Percentiles rank a stretch among this genome's conserved stretches.
Evolutionary conservation across 345 rosid genomes (phyloP).

Genomic region (Pelargonium nanum): DNA sequence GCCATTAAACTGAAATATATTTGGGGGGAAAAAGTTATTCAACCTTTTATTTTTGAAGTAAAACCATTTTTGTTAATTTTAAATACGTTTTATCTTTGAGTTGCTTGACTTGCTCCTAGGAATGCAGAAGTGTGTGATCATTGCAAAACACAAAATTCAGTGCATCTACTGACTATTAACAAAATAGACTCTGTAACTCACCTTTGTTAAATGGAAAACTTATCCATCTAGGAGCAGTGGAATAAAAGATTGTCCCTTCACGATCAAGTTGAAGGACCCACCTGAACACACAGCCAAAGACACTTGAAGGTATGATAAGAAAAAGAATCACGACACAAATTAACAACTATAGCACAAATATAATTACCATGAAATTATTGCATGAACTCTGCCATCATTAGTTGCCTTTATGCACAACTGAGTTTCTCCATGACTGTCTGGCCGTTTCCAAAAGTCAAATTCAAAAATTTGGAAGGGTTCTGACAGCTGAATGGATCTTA

Average conservation of each 20-base stretch:
- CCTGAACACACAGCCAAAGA: constrained; percentile 29
- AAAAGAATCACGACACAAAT: neutral
- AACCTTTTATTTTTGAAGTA: too few species aligned
- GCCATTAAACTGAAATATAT: neutral
- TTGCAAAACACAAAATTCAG: neutral
- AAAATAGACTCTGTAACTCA: constrained; percentile 16
- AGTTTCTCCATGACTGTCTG: constrained; percentile 53
- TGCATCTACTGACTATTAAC: neutral
- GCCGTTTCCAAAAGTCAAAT: constrained; percentile 91
- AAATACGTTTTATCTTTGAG: too few species aligned
- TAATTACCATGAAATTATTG: constrained; percentile 70
- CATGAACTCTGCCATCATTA: constrained; percentile 58
- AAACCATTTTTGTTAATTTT: too few species aligned
- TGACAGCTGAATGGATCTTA: constrained; percentile 65
- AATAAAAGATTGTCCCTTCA: constrained; percentile 72
- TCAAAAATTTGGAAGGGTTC: constrained; percentile 82
- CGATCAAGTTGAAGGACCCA: constrained; percentile 89
- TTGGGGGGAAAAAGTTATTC: neutral
- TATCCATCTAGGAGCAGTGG: constrained; percentile 90
- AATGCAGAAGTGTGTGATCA: neutral
- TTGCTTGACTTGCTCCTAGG: neutral
- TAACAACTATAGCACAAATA: constrained; percentile 6
- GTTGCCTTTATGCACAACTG: constrained; percentile 45
- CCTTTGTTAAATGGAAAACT: constrained; percentile 34
- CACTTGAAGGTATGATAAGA: neutral